These are phyloP conservation scores for Amanita pseudoporphyria DNA, from an alignment of 768 basidiomycete genomes.

Conservation along the genomic window DNA sequence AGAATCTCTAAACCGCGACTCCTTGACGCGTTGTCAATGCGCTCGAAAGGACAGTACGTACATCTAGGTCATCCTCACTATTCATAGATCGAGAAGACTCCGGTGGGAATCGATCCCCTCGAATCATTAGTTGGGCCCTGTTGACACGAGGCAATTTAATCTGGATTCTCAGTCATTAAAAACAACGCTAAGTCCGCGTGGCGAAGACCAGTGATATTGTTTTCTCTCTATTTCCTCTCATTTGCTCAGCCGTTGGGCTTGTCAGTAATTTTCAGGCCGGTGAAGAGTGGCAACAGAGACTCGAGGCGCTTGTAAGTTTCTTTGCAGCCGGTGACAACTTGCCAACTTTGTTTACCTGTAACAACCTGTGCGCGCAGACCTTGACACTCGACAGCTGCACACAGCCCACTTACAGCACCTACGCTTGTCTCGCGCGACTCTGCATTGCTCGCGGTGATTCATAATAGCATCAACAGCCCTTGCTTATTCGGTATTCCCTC, in stretches of 20 bases:
- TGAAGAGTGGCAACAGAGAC: not conserved
- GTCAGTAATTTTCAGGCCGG: not conserved
- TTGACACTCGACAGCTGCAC: slow-evolving; percentile 6
- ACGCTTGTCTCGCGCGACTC: slow-evolving; percentile 8
- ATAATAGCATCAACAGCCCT: slow-evolving; percentile 9
- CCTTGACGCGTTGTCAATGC: slow-evolving; percentile 4
- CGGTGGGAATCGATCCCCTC: slow-evolving; percentile 3
- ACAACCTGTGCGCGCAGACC: not conserved
- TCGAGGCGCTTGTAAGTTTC: not conserved
- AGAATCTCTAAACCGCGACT: slow-evolving; percentile 3
- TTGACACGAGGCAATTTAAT: slow-evolving; percentile 8
- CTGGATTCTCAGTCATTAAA: slow-evolving; percentile 7
- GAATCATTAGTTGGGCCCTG: slow-evolving; percentile 6
- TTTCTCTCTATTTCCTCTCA: slow-evolving; percentile 4
- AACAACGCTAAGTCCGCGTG: slow-evolving; percentile 7
- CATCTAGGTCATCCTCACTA: slow-evolving; percentile 1
- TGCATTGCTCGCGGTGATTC: slow-evolving; percentile 5
- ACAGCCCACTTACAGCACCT: slow-evolving; percentile 6
- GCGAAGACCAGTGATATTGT: not conserved
- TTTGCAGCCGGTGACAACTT: slow-evolving; percentile 1
- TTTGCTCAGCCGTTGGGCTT: not conserved
- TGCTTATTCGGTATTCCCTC: slow-evolving; percentile 6
- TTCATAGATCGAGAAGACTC: slow-evolving; percentile 5
- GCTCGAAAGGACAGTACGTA: slow-evolving; percentile 7
- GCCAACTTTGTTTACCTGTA: slow-evolving; percentile 1